These are phyloP conservation scores for Turritis glabra DNA, from an alignment of 345 rosid species.

Conservation along the genomic window DNA sequence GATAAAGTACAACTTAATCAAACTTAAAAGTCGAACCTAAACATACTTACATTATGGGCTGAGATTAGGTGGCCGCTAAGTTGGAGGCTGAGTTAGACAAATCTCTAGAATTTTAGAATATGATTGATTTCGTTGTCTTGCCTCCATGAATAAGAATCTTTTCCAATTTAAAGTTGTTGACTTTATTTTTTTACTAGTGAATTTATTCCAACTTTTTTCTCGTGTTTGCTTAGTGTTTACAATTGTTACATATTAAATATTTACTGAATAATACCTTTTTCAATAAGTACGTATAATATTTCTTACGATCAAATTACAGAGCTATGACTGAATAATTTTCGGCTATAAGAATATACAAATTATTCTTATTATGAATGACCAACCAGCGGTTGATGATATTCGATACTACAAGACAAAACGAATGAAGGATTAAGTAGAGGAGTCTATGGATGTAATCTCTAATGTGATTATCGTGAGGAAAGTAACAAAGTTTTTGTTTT, in stretches of 20 bases:
- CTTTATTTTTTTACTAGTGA: neutral
- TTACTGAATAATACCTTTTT: neutral
- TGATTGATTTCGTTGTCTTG: conserved; percentile 17
- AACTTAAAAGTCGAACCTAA: neutral
- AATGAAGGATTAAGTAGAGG: neutral
- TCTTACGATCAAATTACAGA: too few relatives aligned
- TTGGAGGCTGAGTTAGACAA: conserved; percentile 17
- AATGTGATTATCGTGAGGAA: neutral
- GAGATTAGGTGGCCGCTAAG: conserved; percentile 19
- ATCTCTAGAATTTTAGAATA: conserved; percentile 6
- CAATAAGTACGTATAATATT: neutral
- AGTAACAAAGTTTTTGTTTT: too few relatives aligned
- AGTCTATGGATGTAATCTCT: neutral
- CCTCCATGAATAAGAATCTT: conserved; percentile 18
- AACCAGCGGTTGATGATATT: neutral
- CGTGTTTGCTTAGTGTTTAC: neutral
- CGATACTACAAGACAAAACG: neutral
- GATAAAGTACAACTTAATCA: neutral
- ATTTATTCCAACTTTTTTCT: neutral
- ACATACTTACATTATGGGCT: neutral
- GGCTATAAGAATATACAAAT: neutral
- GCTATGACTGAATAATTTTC: too few relatives aligned
- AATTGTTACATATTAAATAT: neutral
- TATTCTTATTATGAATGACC: neutral
- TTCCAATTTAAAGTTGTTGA: conserved; percentile 21